phyloP scores from a whole-genome alignment of 495 filamentous ascomycete species.

The Annulohypoxylon stygium region DNA sequence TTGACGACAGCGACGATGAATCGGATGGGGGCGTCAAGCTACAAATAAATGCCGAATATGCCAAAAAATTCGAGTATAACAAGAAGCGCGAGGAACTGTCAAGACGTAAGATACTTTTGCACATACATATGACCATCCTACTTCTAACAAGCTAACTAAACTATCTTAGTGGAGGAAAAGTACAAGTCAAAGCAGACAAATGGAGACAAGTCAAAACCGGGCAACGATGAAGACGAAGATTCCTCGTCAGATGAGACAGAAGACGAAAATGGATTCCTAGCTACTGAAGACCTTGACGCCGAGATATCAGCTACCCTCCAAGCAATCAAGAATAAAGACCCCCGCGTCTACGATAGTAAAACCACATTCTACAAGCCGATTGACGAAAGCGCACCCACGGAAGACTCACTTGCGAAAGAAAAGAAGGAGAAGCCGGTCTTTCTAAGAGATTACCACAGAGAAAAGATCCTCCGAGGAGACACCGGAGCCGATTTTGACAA shows the following conservation, averaged over 20 bases:
- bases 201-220: conserved; percentile 52
- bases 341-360: conserved; percentile 84
- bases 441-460: conserved; percentile 89
- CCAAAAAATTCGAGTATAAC: conserved; percentile 91
- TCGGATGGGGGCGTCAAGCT: conserved; percentile 69
- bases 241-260: conserved; percentile 82
- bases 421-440: conserved; percentile 87
- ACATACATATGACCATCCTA: neutral
- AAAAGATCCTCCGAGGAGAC: conserved; percentile 78
- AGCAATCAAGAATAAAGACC: conserved; percentile 90
- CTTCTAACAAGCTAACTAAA: conserved; percentile 20
- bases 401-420: conserved; percentile 48
- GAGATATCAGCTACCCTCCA: conserved; percentile 86
- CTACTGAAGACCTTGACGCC: conserved; percentile 83
- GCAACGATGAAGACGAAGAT: conserved; percentile 66
- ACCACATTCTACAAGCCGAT: conserved; percentile 79
- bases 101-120: conserved; percentile 69
- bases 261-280: conserved; percentile 89
- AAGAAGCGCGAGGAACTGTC: conserved; percentile 93
- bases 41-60: conserved; percentile 92
- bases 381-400: conserved; percentile 63
- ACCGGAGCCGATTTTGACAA: conserved; percentile 69
- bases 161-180: conserved; percentile 81
- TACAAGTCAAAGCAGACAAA: conserved; percentile 69
- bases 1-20: conserved; percentile 62